Conservation (phyloP, 176 grass and related monocot species). For the Carex littledalei region DNA sequence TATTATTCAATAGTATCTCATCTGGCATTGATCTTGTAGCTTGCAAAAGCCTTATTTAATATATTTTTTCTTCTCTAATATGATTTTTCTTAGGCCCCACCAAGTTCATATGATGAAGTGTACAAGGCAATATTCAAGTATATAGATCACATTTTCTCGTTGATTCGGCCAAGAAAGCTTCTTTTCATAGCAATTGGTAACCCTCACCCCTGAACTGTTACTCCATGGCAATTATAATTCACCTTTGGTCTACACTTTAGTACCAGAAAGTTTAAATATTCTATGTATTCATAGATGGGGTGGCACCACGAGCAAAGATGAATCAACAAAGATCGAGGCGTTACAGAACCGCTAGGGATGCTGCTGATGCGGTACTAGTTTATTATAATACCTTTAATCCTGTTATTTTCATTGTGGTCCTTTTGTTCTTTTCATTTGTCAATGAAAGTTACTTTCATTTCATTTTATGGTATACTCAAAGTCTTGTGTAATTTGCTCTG, state of each 20-base stretch:
- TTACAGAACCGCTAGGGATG: constrained; percentile 4
- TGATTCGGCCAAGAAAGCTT: constrained; percentile 28
- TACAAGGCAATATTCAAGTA: constrained; percentile 22
- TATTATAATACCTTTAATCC: background rate
- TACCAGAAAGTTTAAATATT: background rate
- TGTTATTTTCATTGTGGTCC: background rate
- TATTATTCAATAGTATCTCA: background rate
- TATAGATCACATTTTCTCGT: constrained; percentile 24
- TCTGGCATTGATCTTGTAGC: background rate
- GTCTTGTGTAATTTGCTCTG: background rate
- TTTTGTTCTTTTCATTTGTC: background rate
- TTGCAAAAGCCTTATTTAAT: background rate
- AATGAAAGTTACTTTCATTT: background rate
- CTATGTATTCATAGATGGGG: constrained; percentile 19
- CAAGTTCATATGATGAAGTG: constrained; percentile 18
- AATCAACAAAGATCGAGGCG: constrained; percentile 28
- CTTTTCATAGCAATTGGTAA: constrained; percentile 35
- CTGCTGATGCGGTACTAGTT: background rate
- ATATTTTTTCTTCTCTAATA: background rate
- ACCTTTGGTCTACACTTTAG: background rate
- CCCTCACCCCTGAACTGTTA: background rate
- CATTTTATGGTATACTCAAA: background rate
- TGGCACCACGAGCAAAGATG: constrained; percentile 28
- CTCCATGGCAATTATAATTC: background rate
- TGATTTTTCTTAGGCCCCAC: constrained; percentile 5